Percentiles rank a stretch among this genome's conserved stretches.
These are phyloP conservation scores for Leccinum arenicola DNA, from an alignment of 768 basidiomycete genomes.

Conservation along the genomic window DNA sequence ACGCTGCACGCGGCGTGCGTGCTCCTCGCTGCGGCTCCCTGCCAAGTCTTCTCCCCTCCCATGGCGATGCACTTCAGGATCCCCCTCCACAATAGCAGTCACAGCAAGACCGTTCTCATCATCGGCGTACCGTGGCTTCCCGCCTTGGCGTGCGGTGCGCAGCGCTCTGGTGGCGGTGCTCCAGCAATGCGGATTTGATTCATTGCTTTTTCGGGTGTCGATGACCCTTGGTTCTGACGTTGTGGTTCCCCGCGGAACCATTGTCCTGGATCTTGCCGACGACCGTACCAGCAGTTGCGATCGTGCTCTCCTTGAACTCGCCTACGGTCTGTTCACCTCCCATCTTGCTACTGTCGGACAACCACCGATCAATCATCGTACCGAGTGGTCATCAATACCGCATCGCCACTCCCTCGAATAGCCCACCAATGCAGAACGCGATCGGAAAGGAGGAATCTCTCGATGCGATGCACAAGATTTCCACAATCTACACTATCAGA, in stretches of 20 bases:
- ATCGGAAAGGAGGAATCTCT: background rate
- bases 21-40: conserved; percentile 27
- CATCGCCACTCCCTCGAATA: no score
- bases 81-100: conserved; percentile 6
- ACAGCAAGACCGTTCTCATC: conserved; percentile 21
- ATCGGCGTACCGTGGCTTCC: conserved; percentile 18
- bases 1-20: conserved; percentile 23
- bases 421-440: background rate
- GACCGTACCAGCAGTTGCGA: background rate
- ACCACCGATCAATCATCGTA: background rate
- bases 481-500: no score
- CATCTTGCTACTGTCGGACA: background rate
- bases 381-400: background rate
- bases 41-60: conserved; percentile 18
- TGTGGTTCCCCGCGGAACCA: background rate
- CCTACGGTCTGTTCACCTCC: background rate
- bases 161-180: conserved; percentile 2
- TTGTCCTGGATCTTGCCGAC: background rate
- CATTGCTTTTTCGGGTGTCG: background rate
- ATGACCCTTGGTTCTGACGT: background rate
- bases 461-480: background rate
- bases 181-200: background rate
- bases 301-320: background rate
- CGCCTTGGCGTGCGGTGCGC: conserved; percentile 1
- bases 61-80: conserved; percentile 23